Base-by-base conservation (phyloP, 169 alveolate species). In the Blepharisma undulans region DNA sequence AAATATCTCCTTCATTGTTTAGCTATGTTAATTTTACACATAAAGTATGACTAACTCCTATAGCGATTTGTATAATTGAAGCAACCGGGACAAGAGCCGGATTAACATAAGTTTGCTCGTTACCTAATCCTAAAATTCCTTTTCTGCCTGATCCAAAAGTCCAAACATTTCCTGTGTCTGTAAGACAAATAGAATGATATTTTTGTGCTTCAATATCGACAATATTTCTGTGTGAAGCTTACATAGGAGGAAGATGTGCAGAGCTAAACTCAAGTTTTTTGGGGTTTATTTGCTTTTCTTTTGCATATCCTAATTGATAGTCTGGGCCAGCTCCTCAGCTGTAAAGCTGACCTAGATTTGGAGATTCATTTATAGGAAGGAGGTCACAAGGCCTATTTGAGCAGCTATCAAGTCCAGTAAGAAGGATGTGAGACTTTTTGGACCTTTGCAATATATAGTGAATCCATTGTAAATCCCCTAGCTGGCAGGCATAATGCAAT, bases 1-100 rank as follows among this genome's bases (percentile, higher is more conserved):
- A 90, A 7, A 93, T 91, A 81, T 93, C 91, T 76, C 88, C 72
- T 33, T 76, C 88, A 36, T 82, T 74, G 25, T 21, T 82, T 22
- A 82, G 29, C 89, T 82, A 59, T 16, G 10, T 82, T 22, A 22
- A 22, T 0, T 19, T 34, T 82, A 82, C 89, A 33, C 89, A 82
- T 22, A 59, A 22, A 36, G 89, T 32, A 59, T 82, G 89, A 4
- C 33, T 34, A 32, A 32, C 89, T 8, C 89, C 89, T 21, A 60
- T 74, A 10, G 89, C 89, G 6, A 82, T 30, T 48, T 60, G 74
- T 19, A 60, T 34, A 32, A 82, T 74, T 33, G 27, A 32, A 10
- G 29, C 5, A 21, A 32, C n/a, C 8, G 33, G 30, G 19, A 82
- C 34, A 25, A 19, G 29, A 21, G 77, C 19, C 5, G 89, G 89